Base-by-base conservation (phyloP, 2,329 filamentous ascomycete species). In the Exophiala sp. region DNA sequence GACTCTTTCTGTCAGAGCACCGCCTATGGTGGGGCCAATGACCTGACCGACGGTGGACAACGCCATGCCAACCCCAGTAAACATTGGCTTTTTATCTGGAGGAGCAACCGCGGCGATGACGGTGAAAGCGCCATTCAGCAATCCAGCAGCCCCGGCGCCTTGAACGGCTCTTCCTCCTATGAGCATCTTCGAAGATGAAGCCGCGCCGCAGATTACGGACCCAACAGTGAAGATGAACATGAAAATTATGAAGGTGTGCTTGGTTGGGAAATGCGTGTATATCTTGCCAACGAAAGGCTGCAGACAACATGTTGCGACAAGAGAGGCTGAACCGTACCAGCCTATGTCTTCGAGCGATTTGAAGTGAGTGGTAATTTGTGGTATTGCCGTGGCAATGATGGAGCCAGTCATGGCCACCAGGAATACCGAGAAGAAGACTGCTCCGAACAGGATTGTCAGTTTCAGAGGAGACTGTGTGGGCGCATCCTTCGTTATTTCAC, bases 391-490 rank as follows among this genome's bases (percentile, higher is more conserved):
- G 7, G 73, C 69, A 49, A 83, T 71, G 47, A 83, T 81, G 1
- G 78, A 78, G 35, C 71, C 75, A 52, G 82, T 80, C 3, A 82
- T 58, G 56, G 81, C 61, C 67, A 78, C 73, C 12, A 79, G 61
- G 55, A 80, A 81, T 6, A 71, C 69, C 5, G 71, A 72, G 5
- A 76, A 55, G 0, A 75, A 76, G 12, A 80, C 63, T 1, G 67
- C 67, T 3, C 40, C 42, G 62, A 73, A 33, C 54, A 74, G 47
- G 49, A 64, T 14, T 57, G 58, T 2, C 58, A 61, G 18, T 48
- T 62, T 11, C 59, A 58, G 32, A 50, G 29, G 34, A 3, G 41
- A 16, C 18, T 32, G n/a, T 36, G 36, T 11, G 32, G 48, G 7
- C 12, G 8, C 32, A 7, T 44, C 21, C 14, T 20, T 38, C 2